Evolutionary conservation across 805 yeast genomes (phyloP).

Genomic region (Cyberlindnera subsufficiens): DNA sequence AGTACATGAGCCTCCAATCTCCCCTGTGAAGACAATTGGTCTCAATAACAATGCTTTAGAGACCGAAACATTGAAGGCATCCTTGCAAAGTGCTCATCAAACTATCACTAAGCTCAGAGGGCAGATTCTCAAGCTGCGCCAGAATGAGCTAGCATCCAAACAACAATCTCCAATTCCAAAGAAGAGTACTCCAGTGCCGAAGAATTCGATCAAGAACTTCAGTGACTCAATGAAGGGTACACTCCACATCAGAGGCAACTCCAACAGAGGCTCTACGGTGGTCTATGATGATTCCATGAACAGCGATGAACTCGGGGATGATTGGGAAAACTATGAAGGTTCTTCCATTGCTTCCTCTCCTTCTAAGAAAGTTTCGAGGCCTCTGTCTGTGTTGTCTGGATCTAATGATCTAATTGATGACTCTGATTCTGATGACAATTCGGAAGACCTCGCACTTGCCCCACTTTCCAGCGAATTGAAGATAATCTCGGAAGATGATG

Average conservation of each 20-base stretch:
- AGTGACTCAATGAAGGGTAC: constrained; percentile 12
- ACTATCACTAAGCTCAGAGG: constrained; percentile 55
- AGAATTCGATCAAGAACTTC: constrained; percentile 6
- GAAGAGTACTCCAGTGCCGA: constrained; percentile 12
- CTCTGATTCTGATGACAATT: constrained; percentile 23
- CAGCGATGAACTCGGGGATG: constrained; percentile 13
- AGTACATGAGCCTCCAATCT: constrained; percentile 29
- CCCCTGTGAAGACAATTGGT: constrained; percentile 31
- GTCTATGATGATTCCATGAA: constrained; percentile 19
- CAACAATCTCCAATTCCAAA: constrained; percentile 7
- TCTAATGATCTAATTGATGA: constrained; percentile 15
- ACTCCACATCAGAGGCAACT: constrained; percentile 16
- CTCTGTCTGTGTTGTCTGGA: constrained; percentile 10
- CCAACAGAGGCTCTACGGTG: constrained; percentile 21
- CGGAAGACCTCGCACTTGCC: constrained; percentile 12
- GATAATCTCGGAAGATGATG: constrained; percentile 17
- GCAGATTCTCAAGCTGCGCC: constrained; percentile 22
- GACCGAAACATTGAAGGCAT: constrained; percentile 58
- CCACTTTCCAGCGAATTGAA: constrained; percentile 21
- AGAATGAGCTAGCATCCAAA: constrained; percentile 17
- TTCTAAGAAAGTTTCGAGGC: constrained; percentile 11
- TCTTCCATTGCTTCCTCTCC: constrained; percentile 16
- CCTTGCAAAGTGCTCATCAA: constrained; percentile 58
- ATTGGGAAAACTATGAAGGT: constrained; percentile 26
- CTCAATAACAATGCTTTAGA: constrained; percentile 45